Evolutionary conservation across 768 basidiomycete genomes (phyloP), one percentile per base, ranked within the genome.

Genomic region (Boletus coccyginus): DNA sequence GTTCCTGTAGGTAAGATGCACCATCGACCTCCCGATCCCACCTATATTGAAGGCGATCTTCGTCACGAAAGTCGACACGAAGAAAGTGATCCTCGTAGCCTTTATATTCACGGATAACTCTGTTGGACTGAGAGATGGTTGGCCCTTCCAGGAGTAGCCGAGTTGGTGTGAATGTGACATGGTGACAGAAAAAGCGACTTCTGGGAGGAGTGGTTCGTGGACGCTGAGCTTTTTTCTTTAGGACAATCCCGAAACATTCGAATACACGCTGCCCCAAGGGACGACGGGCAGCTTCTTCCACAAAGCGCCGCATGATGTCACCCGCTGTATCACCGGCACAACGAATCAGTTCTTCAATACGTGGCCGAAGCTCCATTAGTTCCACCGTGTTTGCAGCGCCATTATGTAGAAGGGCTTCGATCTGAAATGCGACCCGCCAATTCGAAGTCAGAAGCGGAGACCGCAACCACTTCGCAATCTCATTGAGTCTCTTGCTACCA

Each of bases 1-100:
- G 81, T 39, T 81, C 74, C 19, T 76, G 70, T 2, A 92, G 75
- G 66, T 86, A 85, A 11, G 73, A 66, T 3, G 71, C 66, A 0
- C 81, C 82, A 58, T 90, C 86, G 7, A 87, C 82, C 38, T 83
- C 82, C 10, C 82, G 77, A 52, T 82, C 81, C 88, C 88, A 90
- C 13, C 84, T 80, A 58, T 87, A 88, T 39, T 82, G 78, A n/a
- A 88, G 76, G 35, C 78, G 78, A 62, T 94, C 88, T 73, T 95
- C 92, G 53, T 94, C 92, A 7, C 87, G 81, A 63, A 94, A 92
- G 61, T 90, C 85, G 24, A 94, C 91, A 12, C 93, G 85, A 32
- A 95, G 66, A 66, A 95, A 95, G 61, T 82, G 74, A 33, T 89
- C 81, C 46, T 85, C 77, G 55, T 79, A 81, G 0, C 78, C 78